Evolutionary conservation across 148 eudicot genomes (phyloP).

Genomic region (Vaccinium myrtillus): DNA sequence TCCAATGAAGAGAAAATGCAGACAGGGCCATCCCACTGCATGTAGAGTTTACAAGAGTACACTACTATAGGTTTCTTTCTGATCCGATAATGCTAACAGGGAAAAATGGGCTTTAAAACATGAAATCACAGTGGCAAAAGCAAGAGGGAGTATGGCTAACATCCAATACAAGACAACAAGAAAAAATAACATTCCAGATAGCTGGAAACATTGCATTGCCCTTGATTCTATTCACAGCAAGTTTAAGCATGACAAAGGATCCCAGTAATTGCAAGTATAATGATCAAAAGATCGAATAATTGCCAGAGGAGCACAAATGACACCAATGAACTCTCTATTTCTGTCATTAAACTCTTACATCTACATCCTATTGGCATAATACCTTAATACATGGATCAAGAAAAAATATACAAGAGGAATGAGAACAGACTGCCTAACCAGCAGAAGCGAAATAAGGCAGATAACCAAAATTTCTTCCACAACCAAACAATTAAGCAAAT

Average conservation of each 20-base stretch:
- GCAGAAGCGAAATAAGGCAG: conserved; percentile 5
- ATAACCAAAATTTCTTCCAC: background rate
- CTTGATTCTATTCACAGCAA: background rate
- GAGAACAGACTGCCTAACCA: background rate
- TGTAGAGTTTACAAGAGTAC: background rate
- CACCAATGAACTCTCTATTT: background rate
- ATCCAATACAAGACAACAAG: background rate
- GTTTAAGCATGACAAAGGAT: background rate
- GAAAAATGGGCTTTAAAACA: background rate
- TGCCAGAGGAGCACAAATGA: background rate
- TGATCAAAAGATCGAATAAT: background rate
- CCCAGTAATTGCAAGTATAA: background rate
- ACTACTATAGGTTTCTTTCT: background rate
- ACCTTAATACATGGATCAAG: background rate
- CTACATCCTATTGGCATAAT: background rate
- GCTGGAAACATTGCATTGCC: background rate
- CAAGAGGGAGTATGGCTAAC: background rate
- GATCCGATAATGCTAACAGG: background rate
- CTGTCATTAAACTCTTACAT: background rate
- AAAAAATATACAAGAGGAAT: background rate
- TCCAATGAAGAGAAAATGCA: background rate
- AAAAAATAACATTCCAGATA: background rate
- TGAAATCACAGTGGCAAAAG: background rate
- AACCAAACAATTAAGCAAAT: background rate
- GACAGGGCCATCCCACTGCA: background rate